phyloP scores from a whole-genome alignment of 2,329 filamentous ascomycete species.

The Rhexocercosporidium sp. region DNA sequence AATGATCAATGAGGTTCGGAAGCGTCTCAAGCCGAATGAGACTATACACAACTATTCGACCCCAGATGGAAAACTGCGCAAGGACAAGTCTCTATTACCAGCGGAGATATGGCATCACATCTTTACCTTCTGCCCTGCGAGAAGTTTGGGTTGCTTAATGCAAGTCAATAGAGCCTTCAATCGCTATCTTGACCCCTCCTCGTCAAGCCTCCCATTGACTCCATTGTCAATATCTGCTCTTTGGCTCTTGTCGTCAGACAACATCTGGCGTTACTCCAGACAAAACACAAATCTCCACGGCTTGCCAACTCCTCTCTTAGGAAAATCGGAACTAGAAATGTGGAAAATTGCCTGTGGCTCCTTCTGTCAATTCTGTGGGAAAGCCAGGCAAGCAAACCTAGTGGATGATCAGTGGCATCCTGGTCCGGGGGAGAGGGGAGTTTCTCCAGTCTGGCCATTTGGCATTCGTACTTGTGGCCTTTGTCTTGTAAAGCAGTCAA shows the following conservation, averaged over 20 bases:
- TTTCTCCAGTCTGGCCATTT: conserved; percentile 75
- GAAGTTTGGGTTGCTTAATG: conserved; percentile 67
- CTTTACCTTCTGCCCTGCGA: conserved; percentile 69
- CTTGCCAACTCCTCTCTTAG: conserved; percentile 71
- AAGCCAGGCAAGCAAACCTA: conserved; percentile 39
- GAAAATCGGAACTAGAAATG: conserved; percentile 75
- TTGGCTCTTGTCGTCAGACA: conserved; percentile 59
- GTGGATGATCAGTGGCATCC: conserved; percentile 55
- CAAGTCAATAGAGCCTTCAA: conserved; percentile 71
- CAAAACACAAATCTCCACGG: conserved; percentile 63
- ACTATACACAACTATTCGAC: conserved; percentile 25
- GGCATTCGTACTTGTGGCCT: conserved; percentile 66
- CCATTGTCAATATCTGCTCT: conserved; percentile 43
- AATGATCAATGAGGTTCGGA: conserved; percentile 29
- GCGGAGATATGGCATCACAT: conserved; percentile 72
- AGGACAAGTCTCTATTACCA: conserved; percentile 50
- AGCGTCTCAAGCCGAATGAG: conserved; percentile 38
- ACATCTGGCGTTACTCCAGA: conserved; percentile 74
- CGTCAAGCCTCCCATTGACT: conserved; percentile 43
- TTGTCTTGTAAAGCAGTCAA: conserved; percentile 65
- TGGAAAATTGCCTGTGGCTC: conserved; percentile 70
- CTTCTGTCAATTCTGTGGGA: conserved; percentile 72
- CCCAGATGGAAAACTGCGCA: conserved; percentile 28
- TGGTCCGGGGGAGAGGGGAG: conserved; percentile 65
- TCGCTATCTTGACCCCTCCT: conserved; percentile 58